Percentiles rank a stretch among this genome's conserved stretches.
Evolutionary conservation across 2,329 filamentous ascomycete genomes (phyloP).

Genomic region (Clonostachys chloroleuca): DNA sequence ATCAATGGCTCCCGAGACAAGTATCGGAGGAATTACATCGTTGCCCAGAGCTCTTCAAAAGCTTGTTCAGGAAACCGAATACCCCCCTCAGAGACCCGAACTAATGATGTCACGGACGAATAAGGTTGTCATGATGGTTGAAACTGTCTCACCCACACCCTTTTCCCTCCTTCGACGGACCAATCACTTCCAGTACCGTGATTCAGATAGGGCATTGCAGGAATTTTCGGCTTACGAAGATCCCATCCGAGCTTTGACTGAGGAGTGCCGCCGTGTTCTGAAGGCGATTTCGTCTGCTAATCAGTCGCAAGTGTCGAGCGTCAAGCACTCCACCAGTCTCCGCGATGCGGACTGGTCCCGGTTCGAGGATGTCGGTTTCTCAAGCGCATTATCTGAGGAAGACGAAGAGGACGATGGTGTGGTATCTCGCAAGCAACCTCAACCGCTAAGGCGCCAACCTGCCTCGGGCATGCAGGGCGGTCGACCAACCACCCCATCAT

Average conservation of each 20-base stretch:
- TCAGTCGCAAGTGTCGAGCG: constrained; percentile 70
- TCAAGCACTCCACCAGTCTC: constrained; percentile 67
- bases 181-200: constrained; percentile 92
- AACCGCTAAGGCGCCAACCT: constrained; percentile 59
- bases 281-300: constrained; percentile 85
- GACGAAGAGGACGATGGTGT: constrained; percentile 57
- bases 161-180: constrained; percentile 86
- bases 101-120: constrained; percentile 78
- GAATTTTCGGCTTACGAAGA: constrained; percentile 87
- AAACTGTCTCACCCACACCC: constrained; percentile 89
- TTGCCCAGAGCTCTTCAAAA: constrained; percentile 89
- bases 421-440: constrained; percentile 29
- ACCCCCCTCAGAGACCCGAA: constrained; percentile 75
- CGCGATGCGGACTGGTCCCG: constrained; percentile 92
- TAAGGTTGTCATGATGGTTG: constrained; percentile 94
- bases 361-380: constrained; percentile 93
- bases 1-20: constrained; percentile 78
- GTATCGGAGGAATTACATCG: constrained; percentile 73
- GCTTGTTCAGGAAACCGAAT: constrained; percentile 86
- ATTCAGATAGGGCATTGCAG: constrained; percentile 79
- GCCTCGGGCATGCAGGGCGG: constrained; percentile 66
- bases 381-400: constrained; percentile 67
- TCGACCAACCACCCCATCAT: constrained; percentile 91
- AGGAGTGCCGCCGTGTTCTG: constrained; percentile 89
- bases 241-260: constrained; percentile 80